Base-by-base conservation (phyloP, 2,329 filamentous ascomycete genomes). In the Rachicladosporium sp. region DNA sequence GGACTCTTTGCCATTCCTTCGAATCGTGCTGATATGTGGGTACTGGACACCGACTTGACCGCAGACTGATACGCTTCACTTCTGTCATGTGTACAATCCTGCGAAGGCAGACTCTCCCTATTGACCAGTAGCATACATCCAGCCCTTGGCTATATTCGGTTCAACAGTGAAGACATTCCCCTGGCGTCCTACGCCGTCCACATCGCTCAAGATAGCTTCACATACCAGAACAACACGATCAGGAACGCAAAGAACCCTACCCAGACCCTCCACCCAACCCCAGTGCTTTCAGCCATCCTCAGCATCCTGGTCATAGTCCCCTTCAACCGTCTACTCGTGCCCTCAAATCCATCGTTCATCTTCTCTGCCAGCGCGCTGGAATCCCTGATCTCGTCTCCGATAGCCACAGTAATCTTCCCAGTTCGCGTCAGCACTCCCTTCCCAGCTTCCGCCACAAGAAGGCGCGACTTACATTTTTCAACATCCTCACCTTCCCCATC, bases 301-400 rank as follows among this genome's bases (percentile, higher is more conserved):
- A 96, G 65, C 91, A 98, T 98, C 43, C 88, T 73, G 59, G 87
- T 94, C 91, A 98, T 96, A 11, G 93, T 96, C 39, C 89, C 87
- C 34, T 80, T 75, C 46, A 98, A 68, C 47, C 83, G 76, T 38
- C 87, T 65, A 29, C 88, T 71, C 39, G 89, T 93, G 53, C 75
- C 78, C 59, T 96, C 89, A 58, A 96, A 98, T 4, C 78, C 75
- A 56, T 94, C 85, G 62, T 96, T 96, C 80, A 98, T 94, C 64
- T 87, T 89, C 53, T 95, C 86, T 2, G 87, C 83, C 3, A 96
- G 72, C 2, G 84, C 80, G 2, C 85, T 84, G 10, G 83, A 91
- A 47, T 93, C 84, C 51, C 89, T 77, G 55, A 96, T 96, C 64
- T 96, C 91, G 56, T 93, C 85, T 48, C 91, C 91, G 50, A 98